Conservation (phyloP, 805 yeast genomes). For the Ogataea nonfermentans region DNA sequence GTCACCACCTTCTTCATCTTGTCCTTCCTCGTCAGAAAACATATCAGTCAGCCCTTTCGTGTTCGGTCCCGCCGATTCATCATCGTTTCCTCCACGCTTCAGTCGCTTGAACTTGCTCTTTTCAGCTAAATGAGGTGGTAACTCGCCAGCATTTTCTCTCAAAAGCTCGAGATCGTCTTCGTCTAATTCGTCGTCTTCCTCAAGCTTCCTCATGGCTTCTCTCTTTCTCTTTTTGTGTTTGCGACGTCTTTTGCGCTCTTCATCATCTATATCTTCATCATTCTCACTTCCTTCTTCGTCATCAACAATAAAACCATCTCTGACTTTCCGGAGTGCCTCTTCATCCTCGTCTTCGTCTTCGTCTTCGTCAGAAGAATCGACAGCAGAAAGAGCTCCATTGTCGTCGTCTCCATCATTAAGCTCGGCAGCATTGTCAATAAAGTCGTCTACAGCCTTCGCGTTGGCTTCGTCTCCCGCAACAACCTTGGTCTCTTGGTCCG, state of each 20-base stretch:
- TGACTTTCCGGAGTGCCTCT: constrained; percentile 77
- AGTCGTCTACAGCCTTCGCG: constrained; percentile 1
- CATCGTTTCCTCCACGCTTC: constrained; percentile 63
- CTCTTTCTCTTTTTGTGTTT: constrained; percentile 42
- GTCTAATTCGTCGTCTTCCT: constrained; percentile 69
- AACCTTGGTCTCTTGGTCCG: constrained; percentile 18
- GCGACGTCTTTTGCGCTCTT: constrained; percentile 32
- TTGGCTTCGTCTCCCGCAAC: constrained; percentile 1
- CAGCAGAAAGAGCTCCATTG: constrained; percentile 35
- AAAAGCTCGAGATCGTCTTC: constrained; percentile 93
- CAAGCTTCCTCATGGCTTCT: constrained; percentile 29
- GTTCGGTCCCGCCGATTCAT: constrained; percentile 22
- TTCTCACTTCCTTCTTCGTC: constrained; percentile 68
- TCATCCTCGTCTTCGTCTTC: constrained; percentile 85
- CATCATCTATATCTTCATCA: constrained; percentile 30
- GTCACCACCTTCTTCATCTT: constrained; percentile 32
- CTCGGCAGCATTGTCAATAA: constrained; percentile 31
- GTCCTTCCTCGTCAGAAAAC: constrained; percentile 60
- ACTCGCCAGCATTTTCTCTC: constrained; percentile 86
- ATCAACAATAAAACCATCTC: constrained; percentile 93
- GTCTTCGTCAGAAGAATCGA: constrained; percentile 86
- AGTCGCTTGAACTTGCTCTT: constrained; percentile 70
- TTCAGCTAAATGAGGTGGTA: constrained; percentile 39
- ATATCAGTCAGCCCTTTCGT: constrained; percentile 56
- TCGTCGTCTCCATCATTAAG: constrained; percentile 31